These are phyloP conservation scores for Pleurotus djamor DNA, from an alignment of 768 basidiomycete species.

Conservation along the genomic window DNA sequence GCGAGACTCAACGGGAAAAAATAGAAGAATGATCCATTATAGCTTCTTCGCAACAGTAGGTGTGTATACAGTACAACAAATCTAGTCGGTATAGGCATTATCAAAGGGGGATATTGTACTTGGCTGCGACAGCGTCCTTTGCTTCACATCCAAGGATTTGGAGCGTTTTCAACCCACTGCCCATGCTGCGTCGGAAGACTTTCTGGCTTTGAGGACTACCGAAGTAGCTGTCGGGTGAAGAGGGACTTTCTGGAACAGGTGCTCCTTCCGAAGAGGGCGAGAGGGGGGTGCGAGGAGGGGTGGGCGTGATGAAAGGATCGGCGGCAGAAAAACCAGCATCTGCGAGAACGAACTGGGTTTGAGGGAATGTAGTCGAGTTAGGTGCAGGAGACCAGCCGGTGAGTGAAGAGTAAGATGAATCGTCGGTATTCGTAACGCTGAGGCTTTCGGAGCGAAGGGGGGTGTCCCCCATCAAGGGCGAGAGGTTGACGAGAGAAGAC, in stretches of 20 bases:
- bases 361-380: not conserved
- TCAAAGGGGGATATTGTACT: not conserved
- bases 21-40: too few relatives aligned
- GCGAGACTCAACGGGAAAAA: constrained; percentile 38
- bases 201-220: not conserved
- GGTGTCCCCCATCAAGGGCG: not conserved
- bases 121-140: not conserved
- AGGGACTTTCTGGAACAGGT: not conserved
- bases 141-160: constrained; percentile 1
- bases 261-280: not conserved
- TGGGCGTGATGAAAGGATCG: not conserved
- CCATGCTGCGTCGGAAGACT: not conserved
- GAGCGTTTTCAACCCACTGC: constrained; percentile 3
- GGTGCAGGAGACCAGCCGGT: constrained; percentile 4
- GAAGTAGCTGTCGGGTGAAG: constrained; percentile 3
- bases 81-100: not conserved
- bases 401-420: not conserved
- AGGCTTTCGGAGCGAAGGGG: not conserved
- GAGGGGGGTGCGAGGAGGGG: not conserved
- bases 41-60: too few relatives aligned
- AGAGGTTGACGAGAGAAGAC: not conserved
- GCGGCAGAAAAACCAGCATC: not conserved
- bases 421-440: not conserved
- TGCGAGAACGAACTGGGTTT: not conserved
- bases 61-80: too few relatives aligned